Evolutionary conservation across 164 flowering plant genomes (phyloP), one percentile per base, ranked within the genome.

Genomic region (Euptelea pleiosperma): DNA sequence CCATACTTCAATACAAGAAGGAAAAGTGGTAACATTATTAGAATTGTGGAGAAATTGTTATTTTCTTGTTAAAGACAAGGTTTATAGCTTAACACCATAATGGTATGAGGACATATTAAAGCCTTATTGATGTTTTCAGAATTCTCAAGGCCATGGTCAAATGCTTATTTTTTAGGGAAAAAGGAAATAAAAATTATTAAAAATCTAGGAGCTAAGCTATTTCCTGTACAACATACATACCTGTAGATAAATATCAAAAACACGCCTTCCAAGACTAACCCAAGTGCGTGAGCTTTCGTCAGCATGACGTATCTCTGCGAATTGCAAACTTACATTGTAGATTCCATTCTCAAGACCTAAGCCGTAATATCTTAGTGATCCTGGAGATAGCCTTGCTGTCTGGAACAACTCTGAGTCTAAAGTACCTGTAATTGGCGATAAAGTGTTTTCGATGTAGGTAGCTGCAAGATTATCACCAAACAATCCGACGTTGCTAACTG

Each of bases 291-390:
- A 1, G 46, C 66, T 45, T 19, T 11, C 26, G 43, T 63, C 61
- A 3, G 21, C 24, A 43, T 76, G 60, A 21, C 42, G 63, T 37
- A 50, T 67, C 68, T 92, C 98, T 0, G 91, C 84, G 71, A 92
- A 91, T 59, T 77, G 82, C 43, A 91, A 73, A 33, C 19, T 75
- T 19, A 93, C 75, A 30, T 59, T 86, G 77, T 93, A 90, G 58
- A 72, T 72, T 8, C 97, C 98, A 63, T 92, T 90, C 66, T 90
- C 72, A 50, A 89, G 91, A 34, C 98, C 97, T 25, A 93, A 62
- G 5, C 95, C 96, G 70, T 84, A 86, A 69, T 88, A 93, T 65
- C 95, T 73, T 21, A 90, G 67, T 9, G 96, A 88, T 29, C 86
- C 84, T 54, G 91, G 82, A 29, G 97, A 93, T 33, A 86, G 2